Evolutionary conservation across 192 early-diverging fungal genomes (phyloP).

Genomic region (Backusella australiensis): DNA sequence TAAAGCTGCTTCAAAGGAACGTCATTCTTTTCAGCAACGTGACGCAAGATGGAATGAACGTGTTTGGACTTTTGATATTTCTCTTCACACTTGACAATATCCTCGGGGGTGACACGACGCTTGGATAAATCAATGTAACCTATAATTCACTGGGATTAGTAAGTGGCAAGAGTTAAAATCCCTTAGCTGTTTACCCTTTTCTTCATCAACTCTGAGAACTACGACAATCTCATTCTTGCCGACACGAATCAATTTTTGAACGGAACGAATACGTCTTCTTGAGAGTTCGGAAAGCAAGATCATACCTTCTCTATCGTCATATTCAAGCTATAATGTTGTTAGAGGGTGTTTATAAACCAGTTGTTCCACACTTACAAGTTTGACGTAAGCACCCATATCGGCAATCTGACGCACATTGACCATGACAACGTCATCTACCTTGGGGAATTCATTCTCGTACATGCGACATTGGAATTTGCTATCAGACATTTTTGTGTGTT

Average conservation of each 20-base stretch:
- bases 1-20: slow-evolving; percentile 84
- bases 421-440: slow-evolving; percentile 95
- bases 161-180: too few relatives aligned
- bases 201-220: slow-evolving; percentile 93
- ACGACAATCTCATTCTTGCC: slow-evolving; percentile 92
- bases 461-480: slow-evolving; percentile 75
- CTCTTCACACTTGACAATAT: slow-evolving; percentile 88
- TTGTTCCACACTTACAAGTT: slow-evolving; percentile 53
- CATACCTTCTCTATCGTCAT: slow-evolving; percentile 98
- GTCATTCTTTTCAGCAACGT: slow-evolving; percentile 85
- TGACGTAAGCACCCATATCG: slow-evolving; percentile 95
- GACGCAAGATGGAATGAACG: slow-evolving; percentile 81
- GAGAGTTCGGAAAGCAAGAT: slow-evolving; percentile 92
- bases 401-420: slow-evolving; percentile 94
- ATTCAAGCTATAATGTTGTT: slow-evolving; percentile 62
- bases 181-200: slow-evolving; percentile 67
- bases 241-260: slow-evolving; percentile 93
- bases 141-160: slow-evolving; percentile 16
- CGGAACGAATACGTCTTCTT: slow-evolving; percentile 91
- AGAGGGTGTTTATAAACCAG: background rate
- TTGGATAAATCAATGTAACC: slow-evolving; percentile 99
- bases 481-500: slow-evolving; percentile 2
- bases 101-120: slow-evolving; percentile 86
- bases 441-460: slow-evolving; percentile 93
- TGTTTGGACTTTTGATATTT: slow-evolving; percentile 92